Conservation (phyloP, 768 basidiomycete genomes). For the Cystobasidium onofrii region DNA sequence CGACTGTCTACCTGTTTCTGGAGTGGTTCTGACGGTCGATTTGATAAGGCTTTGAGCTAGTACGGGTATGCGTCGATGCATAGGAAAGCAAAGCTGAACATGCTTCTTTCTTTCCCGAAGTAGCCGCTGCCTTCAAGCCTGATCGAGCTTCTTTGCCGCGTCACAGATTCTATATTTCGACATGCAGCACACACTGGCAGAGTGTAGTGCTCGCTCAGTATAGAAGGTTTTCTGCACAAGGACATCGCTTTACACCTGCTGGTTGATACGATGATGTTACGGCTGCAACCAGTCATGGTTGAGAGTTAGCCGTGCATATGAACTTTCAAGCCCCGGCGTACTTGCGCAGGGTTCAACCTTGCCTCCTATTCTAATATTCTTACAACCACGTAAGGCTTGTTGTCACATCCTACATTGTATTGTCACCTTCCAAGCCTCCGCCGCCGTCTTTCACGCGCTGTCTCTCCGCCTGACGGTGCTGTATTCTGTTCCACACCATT, state of each 20-base stretch:
- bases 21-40: background rate
- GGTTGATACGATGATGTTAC: too few relatives aligned
- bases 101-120: background rate
- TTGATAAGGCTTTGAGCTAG: background rate
- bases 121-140: background rate
- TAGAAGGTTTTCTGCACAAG: too few relatives aligned
- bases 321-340: too few relatives aligned
- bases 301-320: too few relatives aligned
- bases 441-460: background rate
- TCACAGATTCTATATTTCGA: background rate
- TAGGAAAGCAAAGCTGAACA: background rate
- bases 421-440: background rate
- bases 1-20: background rate
- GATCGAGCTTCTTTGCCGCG: background rate
- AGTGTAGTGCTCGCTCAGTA: too few relatives aligned
- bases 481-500: background rate
- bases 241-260: too few relatives aligned
- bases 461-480: background rate
- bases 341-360: too few relatives aligned
- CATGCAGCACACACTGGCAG: too few relatives aligned
- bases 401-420: background rate
- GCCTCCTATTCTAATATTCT: background rate
- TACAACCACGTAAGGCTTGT: too few relatives aligned
- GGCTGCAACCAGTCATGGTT: too few relatives aligned
- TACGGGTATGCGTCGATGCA: background rate